A percentile compares a stretch with the other conserved stretches of the same genome.
These are phyloP conservation scores for Crinitomyces ghanaensis DNA, from an alignment of 805 yeast species.

Conservation along the genomic window DNA sequence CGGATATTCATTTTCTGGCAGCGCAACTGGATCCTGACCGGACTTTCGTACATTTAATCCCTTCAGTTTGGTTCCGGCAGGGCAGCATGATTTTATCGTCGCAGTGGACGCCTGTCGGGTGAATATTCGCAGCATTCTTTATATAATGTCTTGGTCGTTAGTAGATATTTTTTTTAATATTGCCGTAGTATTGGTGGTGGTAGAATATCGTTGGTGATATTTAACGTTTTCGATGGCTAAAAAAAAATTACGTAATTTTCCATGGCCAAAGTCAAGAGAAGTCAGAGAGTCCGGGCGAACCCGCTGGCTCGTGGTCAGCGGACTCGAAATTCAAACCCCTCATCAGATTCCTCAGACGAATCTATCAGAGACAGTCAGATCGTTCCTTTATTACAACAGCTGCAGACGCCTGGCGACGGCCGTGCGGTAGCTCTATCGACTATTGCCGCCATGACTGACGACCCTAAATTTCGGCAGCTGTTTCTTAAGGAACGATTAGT, in stretches of 20 bases:
- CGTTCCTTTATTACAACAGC: slow-evolving; percentile 54
- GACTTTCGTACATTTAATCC: slow-evolving; percentile 64
- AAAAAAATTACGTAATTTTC: too few relatives aligned
- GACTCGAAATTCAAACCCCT: slow-evolving; percentile 4
- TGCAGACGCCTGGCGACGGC: slow-evolving; percentile 55
- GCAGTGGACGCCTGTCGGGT: too few relatives aligned
- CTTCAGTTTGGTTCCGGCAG: slow-evolving; percentile 45
- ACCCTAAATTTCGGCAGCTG: slow-evolving; percentile 46
- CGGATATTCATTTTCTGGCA: slow-evolving; percentile 83
- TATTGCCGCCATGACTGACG: slow-evolving; percentile 60
- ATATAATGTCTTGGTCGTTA: too few relatives aligned
- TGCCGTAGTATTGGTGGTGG: too few relatives aligned
- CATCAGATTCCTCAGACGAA: slow-evolving; percentile 33
- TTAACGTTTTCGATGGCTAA: too few relatives aligned
- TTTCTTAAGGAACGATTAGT: slow-evolving; percentile 65
- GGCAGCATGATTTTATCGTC: too few relatives aligned
- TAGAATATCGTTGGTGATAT: too few relatives aligned
- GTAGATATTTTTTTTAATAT: too few relatives aligned
- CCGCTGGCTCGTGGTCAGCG: slow-evolving; percentile 2
- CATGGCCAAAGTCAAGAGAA: slow-evolving; percentile 19
- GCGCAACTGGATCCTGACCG: slow-evolving; percentile 82
- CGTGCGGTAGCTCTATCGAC: slow-evolving; percentile 68
- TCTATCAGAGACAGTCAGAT: slow-evolving; percentile 43
- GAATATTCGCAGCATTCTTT: too few relatives aligned
- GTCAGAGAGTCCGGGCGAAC: slow-evolving; percentile 1